Evolutionary conservation across 176 grass and related monocot genomes (phyloP).

Genomic region (Zoysia japonica): DNA sequence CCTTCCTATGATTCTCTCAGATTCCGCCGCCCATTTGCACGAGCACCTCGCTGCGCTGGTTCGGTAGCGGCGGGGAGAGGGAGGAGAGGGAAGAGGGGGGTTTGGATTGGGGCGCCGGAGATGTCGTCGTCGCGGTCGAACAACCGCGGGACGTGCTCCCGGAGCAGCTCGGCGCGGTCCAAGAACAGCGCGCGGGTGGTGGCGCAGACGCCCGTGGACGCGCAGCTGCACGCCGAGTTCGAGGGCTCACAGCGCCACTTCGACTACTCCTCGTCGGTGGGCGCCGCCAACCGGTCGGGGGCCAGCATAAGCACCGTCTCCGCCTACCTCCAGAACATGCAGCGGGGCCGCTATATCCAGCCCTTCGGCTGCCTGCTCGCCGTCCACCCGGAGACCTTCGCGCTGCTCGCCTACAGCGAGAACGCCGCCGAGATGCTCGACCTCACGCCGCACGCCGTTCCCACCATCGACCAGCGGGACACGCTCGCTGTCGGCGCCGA

Average conservation of each 20-base stretch:
- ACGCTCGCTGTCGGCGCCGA: conserved; percentile 66
- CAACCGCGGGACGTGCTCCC: conserved; percentile 57
- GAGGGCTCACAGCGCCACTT: conserved; percentile 66
- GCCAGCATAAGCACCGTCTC: conserved; percentile 59
- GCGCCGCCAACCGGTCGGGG: conserved; percentile 40
- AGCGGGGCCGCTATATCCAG: conserved; percentile 81
- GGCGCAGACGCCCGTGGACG: conserved; percentile 72
- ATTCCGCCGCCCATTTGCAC: conserved; percentile 30
- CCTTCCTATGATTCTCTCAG: conserved; percentile 39
- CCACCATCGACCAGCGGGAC: conserved; percentile 86
- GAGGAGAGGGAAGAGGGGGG: neutral
- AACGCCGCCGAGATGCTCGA: conserved; percentile 98
- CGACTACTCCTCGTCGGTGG: conserved; percentile 68
- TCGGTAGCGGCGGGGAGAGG: neutral
- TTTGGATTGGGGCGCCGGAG: neutral
- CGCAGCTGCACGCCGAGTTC: conserved; percentile 79
- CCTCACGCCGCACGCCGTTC: conserved; percentile 84
- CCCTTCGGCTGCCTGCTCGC: conserved; percentile 89
- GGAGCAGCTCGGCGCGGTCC: conserved; percentile 69
- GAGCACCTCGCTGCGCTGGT: conserved; percentile 6
- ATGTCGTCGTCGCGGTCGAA: conserved; percentile 86
- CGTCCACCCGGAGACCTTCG: conserved; percentile 63
- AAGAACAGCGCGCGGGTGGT: conserved; percentile 75
- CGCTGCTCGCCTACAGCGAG: conserved; percentile 81
- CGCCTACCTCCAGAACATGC: conserved; percentile 73